A percentile compares a stretch with the other conserved stretches of the same genome.
phyloP scores from a whole-genome alignment of 164 flowering plant genomes.

The Kingdonia uniflora region DNA sequence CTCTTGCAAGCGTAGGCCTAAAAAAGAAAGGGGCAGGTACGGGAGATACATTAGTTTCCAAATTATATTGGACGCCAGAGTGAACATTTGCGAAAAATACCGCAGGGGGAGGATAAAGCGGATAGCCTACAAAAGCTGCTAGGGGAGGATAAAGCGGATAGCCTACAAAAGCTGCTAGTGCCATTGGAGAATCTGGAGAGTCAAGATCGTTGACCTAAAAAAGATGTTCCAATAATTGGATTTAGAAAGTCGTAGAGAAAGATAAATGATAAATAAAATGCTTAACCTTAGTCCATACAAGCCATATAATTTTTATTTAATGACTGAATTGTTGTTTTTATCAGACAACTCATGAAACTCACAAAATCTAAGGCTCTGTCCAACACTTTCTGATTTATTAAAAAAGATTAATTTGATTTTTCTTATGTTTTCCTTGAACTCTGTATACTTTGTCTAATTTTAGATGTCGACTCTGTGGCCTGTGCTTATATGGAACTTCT shows the following conservation, averaged over 20 bases:
- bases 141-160: too few species aligned
- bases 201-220: slow-evolving; percentile 88
- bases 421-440: too few species aligned
- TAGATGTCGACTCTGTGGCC: too few species aligned
- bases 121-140: slow-evolving; percentile 70
- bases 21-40: slow-evolving; percentile 47
- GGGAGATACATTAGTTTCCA: slow-evolving; percentile 37
- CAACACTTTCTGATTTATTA: too few species aligned
- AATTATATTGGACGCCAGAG: slow-evolving; percentile 27
- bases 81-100: slow-evolving; percentile 64
- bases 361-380: too few species aligned
- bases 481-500: too few species aligned
- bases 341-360: too few species aligned
- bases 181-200: slow-evolving; percentile 75
- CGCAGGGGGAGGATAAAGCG: slow-evolving; percentile 81
- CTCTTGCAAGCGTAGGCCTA: slow-evolving; percentile 52
- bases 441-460: too few species aligned
- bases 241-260: slow-evolving; percentile 2
- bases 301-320: too few species aligned
- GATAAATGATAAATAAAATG: slow-evolving; percentile 3
- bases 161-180: slow-evolving; percentile 71
- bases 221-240: slow-evolving; percentile 13
- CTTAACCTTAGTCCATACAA: neutral
- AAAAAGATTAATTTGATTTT: too few species aligned
- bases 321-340: too few species aligned